phyloP scores from a whole-genome alignment of 1,139 yeast genomes.

The Pneumocystis carinii region DNA sequence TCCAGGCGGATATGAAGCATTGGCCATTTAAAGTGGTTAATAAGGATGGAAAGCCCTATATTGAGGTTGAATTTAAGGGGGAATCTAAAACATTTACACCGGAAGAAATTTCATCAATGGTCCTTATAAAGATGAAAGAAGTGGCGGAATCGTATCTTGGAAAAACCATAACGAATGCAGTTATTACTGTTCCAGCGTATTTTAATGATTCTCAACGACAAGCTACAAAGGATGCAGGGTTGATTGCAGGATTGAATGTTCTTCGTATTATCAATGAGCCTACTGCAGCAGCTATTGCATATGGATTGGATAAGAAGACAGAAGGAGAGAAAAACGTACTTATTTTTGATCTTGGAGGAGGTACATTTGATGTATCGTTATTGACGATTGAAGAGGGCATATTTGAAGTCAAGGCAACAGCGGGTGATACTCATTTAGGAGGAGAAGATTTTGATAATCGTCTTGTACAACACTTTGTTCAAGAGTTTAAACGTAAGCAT shows the following conservation, averaged over 20 bases:
- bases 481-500: constrained; percentile 94
- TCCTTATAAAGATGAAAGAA: constrained; percentile 88
- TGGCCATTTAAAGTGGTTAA: constrained; percentile 91
- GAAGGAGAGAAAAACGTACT: constrained; percentile 77
- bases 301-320: constrained; percentile 87
- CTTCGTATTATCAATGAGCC: constrained; percentile 92
- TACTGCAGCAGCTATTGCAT: constrained; percentile 94
- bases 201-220: constrained; percentile 94
- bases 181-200: constrained; percentile 88
- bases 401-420: constrained; percentile 97
- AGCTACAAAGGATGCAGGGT: constrained; percentile 96
- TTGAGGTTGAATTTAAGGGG: constrained; percentile 86
- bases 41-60: constrained; percentile 72
- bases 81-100: constrained; percentile 89
- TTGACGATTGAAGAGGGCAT: constrained; percentile 97
- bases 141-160: constrained; percentile 88
- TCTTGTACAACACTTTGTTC: constrained; percentile 84
- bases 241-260: constrained; percentile 88
- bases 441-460: constrained; percentile 99
- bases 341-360: constrained; percentile 96
- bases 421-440: constrained; percentile 99
- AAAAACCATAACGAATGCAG: constrained; percentile 73
- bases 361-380: constrained; percentile 96
- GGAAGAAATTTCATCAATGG: constrained; percentile 91
- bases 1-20: constrained; percentile 83